Evolutionary conservation across 495 filamentous ascomycete genomes (phyloP).

Genomic region (Aspergillus diversus): DNA sequence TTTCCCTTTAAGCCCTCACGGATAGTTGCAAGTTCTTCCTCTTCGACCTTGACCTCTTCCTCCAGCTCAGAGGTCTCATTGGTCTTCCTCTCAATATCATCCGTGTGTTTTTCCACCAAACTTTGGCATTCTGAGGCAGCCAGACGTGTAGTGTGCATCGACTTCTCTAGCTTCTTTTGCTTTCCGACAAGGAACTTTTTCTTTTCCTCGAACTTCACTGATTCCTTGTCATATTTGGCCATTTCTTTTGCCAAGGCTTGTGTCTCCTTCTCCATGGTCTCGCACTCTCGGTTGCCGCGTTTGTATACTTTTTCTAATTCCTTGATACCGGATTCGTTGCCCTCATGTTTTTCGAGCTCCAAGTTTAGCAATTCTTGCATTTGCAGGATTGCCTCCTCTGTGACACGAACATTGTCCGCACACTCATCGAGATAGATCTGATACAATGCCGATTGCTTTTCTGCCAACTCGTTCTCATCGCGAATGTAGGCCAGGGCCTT

Average conservation of each 20-base stretch:
- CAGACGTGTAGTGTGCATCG: slow-evolving; percentile 69
- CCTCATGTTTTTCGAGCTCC: slow-evolving; percentile 89
- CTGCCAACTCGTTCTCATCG: slow-evolving; percentile 88
- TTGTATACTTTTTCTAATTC: slow-evolving; percentile 84
- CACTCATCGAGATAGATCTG: slow-evolving; percentile 89
- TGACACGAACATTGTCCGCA: slow-evolving; percentile 83
- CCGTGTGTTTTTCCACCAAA: slow-evolving; percentile 72
- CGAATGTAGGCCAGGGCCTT: slow-evolving; percentile 85
- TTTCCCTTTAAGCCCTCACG: slow-evolving; percentile 89
- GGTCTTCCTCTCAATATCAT: slow-evolving; percentile 76
- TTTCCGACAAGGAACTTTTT: slow-evolving; percentile 88
- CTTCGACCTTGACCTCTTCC: slow-evolving; percentile 71
- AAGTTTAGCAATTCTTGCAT: slow-evolving; percentile 86
- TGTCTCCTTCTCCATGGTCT: slow-evolving; percentile 77
- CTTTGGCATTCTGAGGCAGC: slow-evolving; percentile 75
- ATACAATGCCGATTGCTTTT: slow-evolving; percentile 88
- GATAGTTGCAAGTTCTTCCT: slow-evolving; percentile 77
- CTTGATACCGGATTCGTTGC: slow-evolving; percentile 90
- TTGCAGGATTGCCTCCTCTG: slow-evolving; percentile 85
- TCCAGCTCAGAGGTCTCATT: slow-evolving; percentile 74
- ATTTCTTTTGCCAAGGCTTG: slow-evolving; percentile 85
- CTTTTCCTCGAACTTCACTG: slow-evolving; percentile 97
- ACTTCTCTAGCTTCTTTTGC: slow-evolving; percentile 92
- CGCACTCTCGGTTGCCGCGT: slow-evolving; percentile 76
- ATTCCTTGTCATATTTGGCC: slow-evolving; percentile 91